Evolutionary conservation across 2,329 filamentous ascomycete species (phyloP).

Genomic region (Helotiales sp.): DNA sequence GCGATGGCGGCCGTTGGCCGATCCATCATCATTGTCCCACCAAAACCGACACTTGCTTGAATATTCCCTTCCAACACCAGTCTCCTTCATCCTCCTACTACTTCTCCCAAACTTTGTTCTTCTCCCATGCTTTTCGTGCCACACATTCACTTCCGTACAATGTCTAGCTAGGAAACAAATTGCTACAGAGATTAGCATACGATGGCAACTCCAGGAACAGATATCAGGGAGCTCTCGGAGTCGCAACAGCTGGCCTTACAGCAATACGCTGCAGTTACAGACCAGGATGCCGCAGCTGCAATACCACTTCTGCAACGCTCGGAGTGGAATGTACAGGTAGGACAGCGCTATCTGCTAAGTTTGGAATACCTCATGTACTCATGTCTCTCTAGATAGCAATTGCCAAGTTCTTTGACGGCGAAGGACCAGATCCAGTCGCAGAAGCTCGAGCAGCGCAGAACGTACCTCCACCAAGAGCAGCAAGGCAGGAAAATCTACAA

Average conservation of each 20-base stretch:
- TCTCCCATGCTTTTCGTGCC: not conserved
- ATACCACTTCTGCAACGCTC: conserved; percentile 81
- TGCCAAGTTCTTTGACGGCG: conserved; percentile 96
- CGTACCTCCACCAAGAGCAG: conserved; percentile 64
- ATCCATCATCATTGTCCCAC: not conserved
- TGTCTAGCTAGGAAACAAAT: not conserved
- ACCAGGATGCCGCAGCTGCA: conserved; percentile 78
- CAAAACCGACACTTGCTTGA: not conserved
- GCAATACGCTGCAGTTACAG: conserved; percentile 86
- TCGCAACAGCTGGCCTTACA: conserved; percentile 74
- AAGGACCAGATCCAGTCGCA: conserved; percentile 79
- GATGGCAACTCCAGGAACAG: conserved; percentile 17
- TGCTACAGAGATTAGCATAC: not conserved
- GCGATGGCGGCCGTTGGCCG: too few relatives aligned
- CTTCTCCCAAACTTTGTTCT: not conserved
- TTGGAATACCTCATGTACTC: not conserved
- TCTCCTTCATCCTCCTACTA: not conserved
- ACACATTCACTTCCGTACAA: not conserved
- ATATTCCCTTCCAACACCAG: not conserved
- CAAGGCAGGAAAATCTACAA: conserved; percentile 76
- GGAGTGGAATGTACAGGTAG: conserved; percentile 93
- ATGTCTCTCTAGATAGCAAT: conserved; percentile 75
- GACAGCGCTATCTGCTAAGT: conserved; percentile 20
- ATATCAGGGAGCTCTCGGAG: conserved; percentile 22
- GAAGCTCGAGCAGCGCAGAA: conserved; percentile 72